Evolutionary conservation across 106 monocot genomes (phyloP).

Genomic region (Iris macrosiphon): DNA sequence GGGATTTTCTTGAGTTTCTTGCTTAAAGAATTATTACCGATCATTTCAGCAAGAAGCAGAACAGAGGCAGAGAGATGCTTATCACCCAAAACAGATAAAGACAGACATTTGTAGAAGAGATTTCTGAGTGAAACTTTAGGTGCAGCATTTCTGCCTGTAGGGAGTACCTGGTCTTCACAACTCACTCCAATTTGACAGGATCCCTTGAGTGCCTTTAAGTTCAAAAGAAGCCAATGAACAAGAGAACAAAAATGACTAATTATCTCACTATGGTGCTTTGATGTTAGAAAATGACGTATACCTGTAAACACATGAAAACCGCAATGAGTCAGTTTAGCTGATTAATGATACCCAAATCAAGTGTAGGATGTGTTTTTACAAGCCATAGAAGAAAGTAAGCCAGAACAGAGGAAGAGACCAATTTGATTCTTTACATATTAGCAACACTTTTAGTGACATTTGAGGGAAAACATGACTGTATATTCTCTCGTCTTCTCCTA

Average conservation of each 20-base stretch:
- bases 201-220: slow-evolving; percentile 38
- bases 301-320: not conserved
- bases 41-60: slow-evolving; percentile 41
- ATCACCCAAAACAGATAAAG: slow-evolving; percentile 39
- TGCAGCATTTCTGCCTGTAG: slow-evolving; percentile 10
- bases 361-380: too few species aligned
- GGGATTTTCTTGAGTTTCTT: slow-evolving; percentile 49
- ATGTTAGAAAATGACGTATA: slow-evolving; percentile 20
- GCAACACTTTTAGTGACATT: too few species aligned
- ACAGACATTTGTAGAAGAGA: slow-evolving; percentile 48
- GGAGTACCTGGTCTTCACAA: slow-evolving; percentile 15
- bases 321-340: too few species aligned
- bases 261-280: slow-evolving; percentile 9
- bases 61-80: slow-evolving; percentile 41
- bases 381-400: too few species aligned
- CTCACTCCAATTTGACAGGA: slow-evolving; percentile 25
- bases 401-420: too few species aligned
- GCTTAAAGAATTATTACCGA: slow-evolving; percentile 14
- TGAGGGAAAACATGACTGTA: too few species aligned
- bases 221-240: slow-evolving; percentile 40
- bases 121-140: slow-evolving; percentile 32
- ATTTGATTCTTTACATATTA: too few species aligned
- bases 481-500: too few species aligned
- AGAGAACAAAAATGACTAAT: slow-evolving; percentile 40
- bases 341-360: too few species aligned